Percentiles rank a stretch among this genome's conserved stretches.
Conservation (phyloP, 192 early-diverging fungal species). For the Linnemannia hyalina region DNA sequence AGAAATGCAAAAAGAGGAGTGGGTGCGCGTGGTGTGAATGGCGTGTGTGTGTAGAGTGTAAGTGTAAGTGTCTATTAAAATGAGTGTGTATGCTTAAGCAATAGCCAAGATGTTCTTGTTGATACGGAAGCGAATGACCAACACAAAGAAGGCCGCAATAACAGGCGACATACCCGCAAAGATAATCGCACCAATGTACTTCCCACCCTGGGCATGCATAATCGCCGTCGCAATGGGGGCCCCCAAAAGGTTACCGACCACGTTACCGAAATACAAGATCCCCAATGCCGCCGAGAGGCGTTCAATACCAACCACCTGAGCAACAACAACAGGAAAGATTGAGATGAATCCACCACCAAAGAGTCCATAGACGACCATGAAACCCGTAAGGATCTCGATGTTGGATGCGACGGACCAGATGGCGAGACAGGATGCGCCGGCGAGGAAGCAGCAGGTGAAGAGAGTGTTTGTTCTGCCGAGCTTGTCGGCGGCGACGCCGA, state of each 20-base stretch:
- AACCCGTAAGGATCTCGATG: conserved; percentile 46
- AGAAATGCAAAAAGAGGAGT: too few species aligned
- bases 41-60: background rate
- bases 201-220: conserved; percentile 16
- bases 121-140: conserved; percentile 29
- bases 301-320: conserved; percentile 67
- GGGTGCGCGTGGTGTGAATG: background rate
- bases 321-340: conserved; percentile 61
- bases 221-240: conserved; percentile 50
- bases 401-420: conserved; percentile 59
- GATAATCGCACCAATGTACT: conserved; percentile 31
- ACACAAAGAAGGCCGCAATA: conserved; percentile 27
- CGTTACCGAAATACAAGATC: conserved; percentile 57
- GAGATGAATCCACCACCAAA: conserved; percentile 66
- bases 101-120: conserved; percentile 34
- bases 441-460: conserved; percentile 55
- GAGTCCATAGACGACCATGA: conserved; percentile 61
- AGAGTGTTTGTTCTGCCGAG: conserved; percentile 60
- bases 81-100: conserved; percentile 3
- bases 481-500: conserved; percentile 60
- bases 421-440: conserved; percentile 59
- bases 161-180: conserved; percentile 31
- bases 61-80: too few species aligned
- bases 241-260: conserved; percentile 53
- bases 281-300: conserved; percentile 59